Conservation (phyloP, 2,329 filamentous ascomycete species). For the Aspergillus sp. region DNA sequence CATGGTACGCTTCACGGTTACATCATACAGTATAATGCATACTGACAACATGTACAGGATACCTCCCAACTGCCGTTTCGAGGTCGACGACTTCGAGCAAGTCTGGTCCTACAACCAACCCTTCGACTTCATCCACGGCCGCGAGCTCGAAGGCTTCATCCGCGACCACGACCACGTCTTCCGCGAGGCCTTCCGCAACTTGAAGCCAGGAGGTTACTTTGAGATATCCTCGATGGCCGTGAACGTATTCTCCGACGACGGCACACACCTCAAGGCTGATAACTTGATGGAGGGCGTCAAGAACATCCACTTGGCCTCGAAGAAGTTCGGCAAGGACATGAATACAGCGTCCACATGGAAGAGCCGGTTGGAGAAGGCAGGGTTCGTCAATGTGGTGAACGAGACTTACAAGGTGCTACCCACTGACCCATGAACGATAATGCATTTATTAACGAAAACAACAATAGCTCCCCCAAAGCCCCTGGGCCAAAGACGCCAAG, state of each 20-base stretch:
- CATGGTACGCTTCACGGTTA: constrained; percentile 23
- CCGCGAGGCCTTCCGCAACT: constrained; percentile 22
- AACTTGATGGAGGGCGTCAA: constrained; percentile 24
- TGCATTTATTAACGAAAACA: background rate
- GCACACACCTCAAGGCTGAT: constrained; percentile 27
- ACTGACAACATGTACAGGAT: constrained; percentile 23
- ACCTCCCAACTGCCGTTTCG: constrained; percentile 35
- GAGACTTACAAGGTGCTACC: constrained; percentile 41
- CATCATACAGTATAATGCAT: background rate
- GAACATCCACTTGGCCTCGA: constrained; percentile 31
- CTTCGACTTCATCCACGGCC: constrained; percentile 35
- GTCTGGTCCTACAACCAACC: constrained; percentile 29
- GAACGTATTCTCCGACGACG: constrained; percentile 76
- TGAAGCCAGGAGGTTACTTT: constrained; percentile 30
- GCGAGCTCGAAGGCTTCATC: constrained; percentile 31
- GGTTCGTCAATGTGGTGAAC: constrained; percentile 56
- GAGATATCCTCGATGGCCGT: constrained; percentile 71
- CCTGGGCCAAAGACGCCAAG: constrained; percentile 53
- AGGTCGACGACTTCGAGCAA: constrained; percentile 34
- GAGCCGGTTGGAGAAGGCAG: constrained; percentile 49
- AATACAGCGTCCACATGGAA: constrained; percentile 36
- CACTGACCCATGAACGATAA: background rate
- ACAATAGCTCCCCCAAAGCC: constrained; percentile 48
- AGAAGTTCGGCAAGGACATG: constrained; percentile 35
- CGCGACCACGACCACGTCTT: constrained; percentile 30